Base-by-base conservation (phyloP, 176 grass and related monocot species). In the Guadua angustifolia region DNA sequence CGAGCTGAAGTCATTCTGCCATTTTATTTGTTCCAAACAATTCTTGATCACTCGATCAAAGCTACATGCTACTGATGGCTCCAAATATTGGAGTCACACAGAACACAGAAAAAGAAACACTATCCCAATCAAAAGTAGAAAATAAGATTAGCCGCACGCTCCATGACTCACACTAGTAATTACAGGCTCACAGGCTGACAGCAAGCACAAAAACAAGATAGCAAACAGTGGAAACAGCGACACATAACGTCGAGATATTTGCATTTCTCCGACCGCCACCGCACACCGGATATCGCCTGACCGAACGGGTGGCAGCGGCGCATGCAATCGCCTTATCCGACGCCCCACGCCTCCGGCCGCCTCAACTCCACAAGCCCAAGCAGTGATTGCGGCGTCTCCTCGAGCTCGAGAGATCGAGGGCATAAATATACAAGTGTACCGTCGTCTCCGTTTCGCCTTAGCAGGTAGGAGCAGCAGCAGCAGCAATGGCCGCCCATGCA, bases 401-500 rank as follows among this genome's bases (percentile, higher is more conserved):
- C 73, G 60, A 70, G 55, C 71, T 16, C 42, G 43, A 2, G n/a
- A 0, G 29, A 29, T 24, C 17, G 5, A 12, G 55, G 68, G 21
- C 82, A 84, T 88, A 81, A 79, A 85, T 81, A 69, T 63, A 39
- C 40, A 5, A 1, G 59, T 44, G 58, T 32, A 50, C 2, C 80
- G 2, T 39, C 82, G 29, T 7, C 53, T 82, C 25, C 46, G 7
- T 71, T 73, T 19, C 55, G 72, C 60, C 84, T 65, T 65, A 65
- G 43, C 53, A 65, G 43, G 43, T 55, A 59, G 56, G n/a, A 36
- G 1, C 6, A 69, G 63, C 44, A 18, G 78, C 24, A 64, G 42
- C 26, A 35, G 29, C 29, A 29, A 98, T 99, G 96, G 96, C 96
- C 72, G 92, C 87, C 76, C 93, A 95, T 89, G 96, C 96, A 71